phyloP scores from a whole-genome alignment of 2,329 filamentous ascomycete genomes.

The Cordyceps javanica region DNA sequence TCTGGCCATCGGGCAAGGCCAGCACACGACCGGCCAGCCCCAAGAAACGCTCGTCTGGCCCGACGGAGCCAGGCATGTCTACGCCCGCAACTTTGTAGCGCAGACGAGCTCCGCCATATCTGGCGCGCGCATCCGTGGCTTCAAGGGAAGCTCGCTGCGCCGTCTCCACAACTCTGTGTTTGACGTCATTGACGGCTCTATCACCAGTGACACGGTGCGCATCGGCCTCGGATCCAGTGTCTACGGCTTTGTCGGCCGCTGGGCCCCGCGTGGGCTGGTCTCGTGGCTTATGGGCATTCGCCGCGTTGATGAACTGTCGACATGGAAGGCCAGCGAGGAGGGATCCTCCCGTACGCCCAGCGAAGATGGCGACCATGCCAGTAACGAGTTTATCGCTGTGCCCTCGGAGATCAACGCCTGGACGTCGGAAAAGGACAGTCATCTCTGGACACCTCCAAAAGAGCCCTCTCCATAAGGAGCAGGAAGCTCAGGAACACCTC shows the following conservation, averaged over 20 bases:
- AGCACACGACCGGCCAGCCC: slow-evolving; percentile 37
- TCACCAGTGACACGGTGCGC: slow-evolving; percentile 58
- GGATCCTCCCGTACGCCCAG: slow-evolving; percentile 31
- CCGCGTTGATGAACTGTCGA: slow-evolving; percentile 49
- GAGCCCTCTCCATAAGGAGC: background rate
- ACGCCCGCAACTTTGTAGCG: slow-evolving; percentile 55
- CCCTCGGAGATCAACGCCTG: slow-evolving; percentile 35
- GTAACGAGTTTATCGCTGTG: slow-evolving; percentile 47
- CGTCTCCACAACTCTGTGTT: slow-evolving; percentile 84
- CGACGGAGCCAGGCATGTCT: slow-evolving; percentile 52
- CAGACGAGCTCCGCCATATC: slow-evolving; percentile 51
- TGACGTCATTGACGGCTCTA: slow-evolving; percentile 70
- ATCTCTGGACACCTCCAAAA: slow-evolving; percentile 37
- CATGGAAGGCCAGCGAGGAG: slow-evolving; percentile 43
- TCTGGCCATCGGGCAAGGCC: slow-evolving; percentile 26
- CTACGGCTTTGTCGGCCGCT: slow-evolving; percentile 80
- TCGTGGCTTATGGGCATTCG: slow-evolving; percentile 88
- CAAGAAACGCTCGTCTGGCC: slow-evolving; percentile 56
- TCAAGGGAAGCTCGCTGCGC: slow-evolving; percentile 65
- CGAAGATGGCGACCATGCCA: slow-evolving; percentile 27
- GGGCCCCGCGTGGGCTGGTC: slow-evolving; percentile 71
- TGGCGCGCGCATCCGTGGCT: slow-evolving; percentile 50
- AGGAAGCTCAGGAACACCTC: background rate
- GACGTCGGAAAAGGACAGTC: slow-evolving; percentile 35
- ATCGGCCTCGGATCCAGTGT: slow-evolving; percentile 79